Evolutionary conservation across 179 eudicot species (phyloP), one percentile per base, ranked within the genome.

Genomic region (Beta corolliflora): DNA sequence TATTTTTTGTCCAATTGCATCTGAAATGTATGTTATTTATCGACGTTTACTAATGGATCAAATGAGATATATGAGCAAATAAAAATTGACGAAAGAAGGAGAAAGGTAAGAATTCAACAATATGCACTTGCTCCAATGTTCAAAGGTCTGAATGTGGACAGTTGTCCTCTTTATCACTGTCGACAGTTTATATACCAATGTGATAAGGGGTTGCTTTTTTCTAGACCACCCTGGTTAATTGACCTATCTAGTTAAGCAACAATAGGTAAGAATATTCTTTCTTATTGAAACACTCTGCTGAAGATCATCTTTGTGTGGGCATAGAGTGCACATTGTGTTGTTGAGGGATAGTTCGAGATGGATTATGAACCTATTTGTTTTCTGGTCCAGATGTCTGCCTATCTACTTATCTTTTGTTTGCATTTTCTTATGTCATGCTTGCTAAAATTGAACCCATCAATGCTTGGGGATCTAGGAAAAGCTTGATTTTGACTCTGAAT

Each of bases 401-500:
- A 7, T 50, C 76, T 23, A 36, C n/a, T 48, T 72, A 7, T 72
- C 29, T 21, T 48, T 72, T 41, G 53, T 5, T 61, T 67, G 44
- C 31, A 67, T n/a, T 41, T 14, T 67, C 52, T 44, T 69, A 45
- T 16, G 14, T 3, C 73, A 44, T 44, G 21, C 73, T 69, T 41
- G 23, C 41, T 16, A 36, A 9, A 18, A 69, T 46, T 69, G n/a
- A 69, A 69, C 61, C 53, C 46, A 29, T 23, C 44, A 73, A 29
- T 50, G 58, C 41, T 55, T 15, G 29, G 36, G 70, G 63, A 61
- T 53, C 1, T 73, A 19, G 52, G 11, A 29, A 23, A 50, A 48
- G 23, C n/a, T 60, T 45, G 31, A 41, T 46, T 50, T 80, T 73
- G 78, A 31, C 81, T 56, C 56, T 60, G 59, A 4, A 23, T n/a